Conservation (phyloP, 1,284 basidiomycete species). For the Pseudozyma hubeiensis region DNA sequence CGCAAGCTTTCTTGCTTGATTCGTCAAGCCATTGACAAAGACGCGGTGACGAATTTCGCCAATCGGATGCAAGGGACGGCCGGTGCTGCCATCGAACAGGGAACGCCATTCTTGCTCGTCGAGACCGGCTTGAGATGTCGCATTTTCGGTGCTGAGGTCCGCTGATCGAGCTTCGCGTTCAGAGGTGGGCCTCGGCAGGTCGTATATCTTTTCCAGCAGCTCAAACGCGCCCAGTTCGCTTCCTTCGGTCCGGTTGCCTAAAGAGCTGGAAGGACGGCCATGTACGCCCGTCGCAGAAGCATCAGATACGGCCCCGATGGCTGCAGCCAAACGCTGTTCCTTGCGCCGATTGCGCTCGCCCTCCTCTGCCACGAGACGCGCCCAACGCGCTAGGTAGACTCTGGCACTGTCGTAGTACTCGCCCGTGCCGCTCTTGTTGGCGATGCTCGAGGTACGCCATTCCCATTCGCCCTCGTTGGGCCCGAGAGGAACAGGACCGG, state of each 20-base stretch:
- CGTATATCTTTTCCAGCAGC: constrained; percentile 44
- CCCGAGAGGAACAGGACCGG: constrained; percentile 59
- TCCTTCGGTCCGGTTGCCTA: constrained; percentile 15
- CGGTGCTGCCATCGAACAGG: constrained; percentile 46
- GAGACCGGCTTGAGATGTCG: constrained; percentile 18
- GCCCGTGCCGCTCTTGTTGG: constrained; percentile 47
- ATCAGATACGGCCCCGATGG: background rate
- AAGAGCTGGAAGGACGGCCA: background rate
- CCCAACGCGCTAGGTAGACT: constrained; percentile 96
- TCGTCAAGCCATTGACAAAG: constrained; percentile 56
- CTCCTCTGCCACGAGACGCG: constrained; percentile 80
- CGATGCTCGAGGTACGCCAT: constrained; percentile 46
- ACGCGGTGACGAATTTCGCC: constrained; percentile 49
- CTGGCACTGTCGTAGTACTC: constrained; percentile 92
- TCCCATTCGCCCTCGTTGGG: constrained; percentile 59
- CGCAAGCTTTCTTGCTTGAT: constrained; percentile 68
- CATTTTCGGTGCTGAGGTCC: constrained; percentile 19
- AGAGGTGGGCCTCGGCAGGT: constrained; percentile 37
- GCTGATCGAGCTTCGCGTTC: constrained; percentile 27
- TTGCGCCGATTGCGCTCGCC: constrained; percentile 62
- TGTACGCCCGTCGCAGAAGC: background rate
- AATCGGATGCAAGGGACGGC: constrained; percentile 28
- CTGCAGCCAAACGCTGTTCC: constrained; percentile 37
- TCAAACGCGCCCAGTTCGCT: constrained; percentile 59
- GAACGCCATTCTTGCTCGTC: constrained; percentile 44